Evolutionary conservation across 1,139 yeast species (phyloP).

Genomic region (Citeromyces hawaiiensis): DNA sequence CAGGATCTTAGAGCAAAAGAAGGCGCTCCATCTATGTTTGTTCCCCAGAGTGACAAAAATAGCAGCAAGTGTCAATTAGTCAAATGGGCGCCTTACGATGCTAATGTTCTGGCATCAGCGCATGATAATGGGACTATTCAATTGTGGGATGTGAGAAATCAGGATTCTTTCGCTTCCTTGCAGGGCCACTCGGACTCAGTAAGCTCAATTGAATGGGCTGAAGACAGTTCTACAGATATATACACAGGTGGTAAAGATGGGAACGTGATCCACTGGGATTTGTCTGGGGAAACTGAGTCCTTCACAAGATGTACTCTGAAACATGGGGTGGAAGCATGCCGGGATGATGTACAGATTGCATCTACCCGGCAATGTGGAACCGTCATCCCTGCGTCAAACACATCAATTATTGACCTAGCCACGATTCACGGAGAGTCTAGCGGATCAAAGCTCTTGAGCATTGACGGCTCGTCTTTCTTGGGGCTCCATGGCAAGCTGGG

Average conservation of each 20-base stretch:
- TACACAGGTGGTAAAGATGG: constrained; percentile 65
- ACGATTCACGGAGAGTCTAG: constrained; percentile 9
- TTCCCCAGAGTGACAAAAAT: constrained; percentile 21
- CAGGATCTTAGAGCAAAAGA: constrained; percentile 39
- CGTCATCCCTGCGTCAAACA: constrained; percentile 40
- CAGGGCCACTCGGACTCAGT: constrained; percentile 44
- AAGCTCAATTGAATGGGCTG: constrained; percentile 48
- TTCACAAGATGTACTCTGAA: constrained; percentile 25
- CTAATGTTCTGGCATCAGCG: constrained; percentile 53
- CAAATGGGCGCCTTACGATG: constrained; percentile 52
- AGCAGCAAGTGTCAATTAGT: constrained; percentile 25
- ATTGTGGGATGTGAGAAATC: constrained; percentile 66
- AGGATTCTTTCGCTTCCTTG: constrained; percentile 34
- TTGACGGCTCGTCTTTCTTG: constrained; percentile 40
- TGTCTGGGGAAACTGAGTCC: constrained; percentile 15
- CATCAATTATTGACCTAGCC: constrained; percentile 26
- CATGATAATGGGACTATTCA: constrained; percentile 46
- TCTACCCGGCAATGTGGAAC: constrained; percentile 49
- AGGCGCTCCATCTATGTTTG: constrained; percentile 24
- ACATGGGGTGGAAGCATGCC: constrained; percentile 31
- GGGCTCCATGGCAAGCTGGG: constrained; percentile 29
- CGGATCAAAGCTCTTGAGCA: constrained; percentile 25
- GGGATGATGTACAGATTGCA: constrained; percentile 22
- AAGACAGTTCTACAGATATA: constrained; percentile 33
- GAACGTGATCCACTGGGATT: constrained; percentile 61